These are phyloP conservation scores for Erythrophleum fordii DNA, from an alignment of 306 rosid genomes.

Conservation along the genomic window DNA sequence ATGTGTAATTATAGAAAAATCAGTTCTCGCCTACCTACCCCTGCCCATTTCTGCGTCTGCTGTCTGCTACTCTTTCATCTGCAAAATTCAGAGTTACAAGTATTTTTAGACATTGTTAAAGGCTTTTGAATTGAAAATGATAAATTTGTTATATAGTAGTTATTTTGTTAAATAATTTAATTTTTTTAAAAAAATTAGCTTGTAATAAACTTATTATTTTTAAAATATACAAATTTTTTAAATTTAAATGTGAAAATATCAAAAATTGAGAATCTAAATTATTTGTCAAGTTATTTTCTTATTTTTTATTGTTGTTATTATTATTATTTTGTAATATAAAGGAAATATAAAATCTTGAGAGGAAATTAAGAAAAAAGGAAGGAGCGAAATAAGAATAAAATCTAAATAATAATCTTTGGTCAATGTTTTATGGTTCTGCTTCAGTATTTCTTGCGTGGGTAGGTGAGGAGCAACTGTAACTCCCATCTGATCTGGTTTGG, in stretches of 20 bases:
- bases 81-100: no score
- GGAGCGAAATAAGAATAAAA: no score
- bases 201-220: not conserved
- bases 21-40: not conserved
- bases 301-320: not conserved
- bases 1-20: constrained; percentile 13
- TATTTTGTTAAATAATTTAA: not conserved
- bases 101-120: no score
- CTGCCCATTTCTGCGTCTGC: not conserved
- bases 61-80: not conserved
- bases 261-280: no score
- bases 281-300: not conserved
- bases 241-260: no score
- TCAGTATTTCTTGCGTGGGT: not conserved
- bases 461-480: not conserved
- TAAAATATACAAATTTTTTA: not conserved
- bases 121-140: no score
- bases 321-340: no score
- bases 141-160: no score
- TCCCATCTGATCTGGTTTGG: not conserved
- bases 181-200: not conserved
- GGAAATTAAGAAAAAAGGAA: no score
- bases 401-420: not conserved
- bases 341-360: no score
- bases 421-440: not conserved